Conservation (phyloP, 2,329 filamentous ascomycete genomes). For the Westerdykella sp. region DNA sequence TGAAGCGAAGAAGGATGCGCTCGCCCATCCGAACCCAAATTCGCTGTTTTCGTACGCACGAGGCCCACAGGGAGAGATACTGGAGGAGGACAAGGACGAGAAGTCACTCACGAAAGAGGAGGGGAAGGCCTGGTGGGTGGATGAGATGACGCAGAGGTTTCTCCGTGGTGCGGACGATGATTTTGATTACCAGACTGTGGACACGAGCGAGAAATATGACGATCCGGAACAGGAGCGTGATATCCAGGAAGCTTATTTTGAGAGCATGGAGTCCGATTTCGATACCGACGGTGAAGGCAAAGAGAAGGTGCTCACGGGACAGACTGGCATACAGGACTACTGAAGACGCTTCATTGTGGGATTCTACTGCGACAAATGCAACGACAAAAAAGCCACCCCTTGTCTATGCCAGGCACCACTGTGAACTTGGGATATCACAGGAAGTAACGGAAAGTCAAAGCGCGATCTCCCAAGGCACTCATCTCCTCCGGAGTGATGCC, state of each 20-base stretch:
- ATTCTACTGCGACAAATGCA: too few relatives aligned
- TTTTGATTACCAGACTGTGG: conserved; percentile 68
- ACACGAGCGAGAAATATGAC: conserved; percentile 67
- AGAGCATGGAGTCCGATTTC: conserved; percentile 68
- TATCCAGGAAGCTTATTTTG: conserved; percentile 70
- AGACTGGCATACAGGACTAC: conserved; percentile 47
- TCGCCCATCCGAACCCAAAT: conserved; percentile 50
- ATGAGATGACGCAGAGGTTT: conserved; percentile 68
- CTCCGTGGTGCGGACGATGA: conserved; percentile 68
- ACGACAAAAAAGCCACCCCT: too few relatives aligned
- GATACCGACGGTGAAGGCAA: conserved; percentile 42
- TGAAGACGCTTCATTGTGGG: conserved; percentile 12
- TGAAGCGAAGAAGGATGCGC: conserved; percentile 64
- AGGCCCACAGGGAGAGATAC: conserved; percentile 50
- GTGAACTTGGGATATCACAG: conserved; percentile 26
- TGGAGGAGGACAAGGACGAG: conserved; percentile 54
- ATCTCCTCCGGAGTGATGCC: conserved; percentile 49
- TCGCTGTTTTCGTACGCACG: conserved; percentile 46
- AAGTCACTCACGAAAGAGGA: conserved; percentile 57
- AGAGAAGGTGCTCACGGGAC: conserved; percentile 36
- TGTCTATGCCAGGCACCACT: too few relatives aligned
- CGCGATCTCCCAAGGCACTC: conserved; percentile 54
- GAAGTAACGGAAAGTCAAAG: conserved; percentile 59
- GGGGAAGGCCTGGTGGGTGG: conserved; percentile 62
- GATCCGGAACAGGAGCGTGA: conserved; percentile 56